Percentiles rank a stretch among this genome's conserved stretches.
These are phyloP conservation scores for Boletus speciosus DNA, from an alignment of 768 basidiomycete genomes.

Conservation along the genomic window DNA sequence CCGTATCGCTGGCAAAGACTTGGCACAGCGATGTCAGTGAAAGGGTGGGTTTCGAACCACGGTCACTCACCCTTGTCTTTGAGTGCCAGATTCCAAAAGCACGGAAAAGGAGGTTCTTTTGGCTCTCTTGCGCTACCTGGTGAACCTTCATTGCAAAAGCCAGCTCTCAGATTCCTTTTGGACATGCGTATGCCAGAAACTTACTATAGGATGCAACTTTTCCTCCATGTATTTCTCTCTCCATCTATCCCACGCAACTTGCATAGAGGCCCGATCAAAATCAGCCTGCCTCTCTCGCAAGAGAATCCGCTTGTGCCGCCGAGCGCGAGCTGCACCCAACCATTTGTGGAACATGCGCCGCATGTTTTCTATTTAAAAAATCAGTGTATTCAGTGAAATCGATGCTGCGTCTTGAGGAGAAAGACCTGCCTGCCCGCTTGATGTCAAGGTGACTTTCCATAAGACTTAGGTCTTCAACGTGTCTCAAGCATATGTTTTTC, in stretches of 20 bases:
- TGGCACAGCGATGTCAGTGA: conserved; percentile 10
- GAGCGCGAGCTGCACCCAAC: conserved; percentile 56
- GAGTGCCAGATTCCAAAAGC: conserved; percentile 73
- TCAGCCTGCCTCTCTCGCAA: conserved; percentile 63
- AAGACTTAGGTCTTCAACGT: conserved; percentile 70
- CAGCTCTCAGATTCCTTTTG: conserved; percentile 1
- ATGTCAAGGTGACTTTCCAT: conserved; percentile 82
- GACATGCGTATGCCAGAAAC: conserved; percentile 12
- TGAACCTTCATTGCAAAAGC: conserved; percentile 29
- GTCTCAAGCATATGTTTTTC: conserved; percentile 57
- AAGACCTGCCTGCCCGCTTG: conserved; percentile 64
- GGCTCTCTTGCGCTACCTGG: conserved; percentile 53
- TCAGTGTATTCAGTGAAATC: neutral
- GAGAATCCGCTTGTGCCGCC: conserved; percentile 56
- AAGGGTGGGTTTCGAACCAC: neutral
- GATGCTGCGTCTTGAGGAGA: neutral
- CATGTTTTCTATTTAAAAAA: conserved; percentile 49
- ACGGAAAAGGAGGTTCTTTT: conserved; percentile 59
- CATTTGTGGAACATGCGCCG: conserved; percentile 69
- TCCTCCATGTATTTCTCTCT: conserved; percentile 65
- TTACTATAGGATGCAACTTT: conserved; percentile 61
- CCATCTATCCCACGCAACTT: conserved; percentile 76
- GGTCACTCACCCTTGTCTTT: conserved; percentile 58
- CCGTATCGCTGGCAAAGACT: conserved; percentile 79
- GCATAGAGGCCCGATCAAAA: conserved; percentile 48